Percentiles rank a stretch among this genome's conserved stretches.
These are phyloP conservation scores for Terana coerulea DNA, from an alignment of 768 basidiomycete genomes.

Conservation along the genomic window DNA sequence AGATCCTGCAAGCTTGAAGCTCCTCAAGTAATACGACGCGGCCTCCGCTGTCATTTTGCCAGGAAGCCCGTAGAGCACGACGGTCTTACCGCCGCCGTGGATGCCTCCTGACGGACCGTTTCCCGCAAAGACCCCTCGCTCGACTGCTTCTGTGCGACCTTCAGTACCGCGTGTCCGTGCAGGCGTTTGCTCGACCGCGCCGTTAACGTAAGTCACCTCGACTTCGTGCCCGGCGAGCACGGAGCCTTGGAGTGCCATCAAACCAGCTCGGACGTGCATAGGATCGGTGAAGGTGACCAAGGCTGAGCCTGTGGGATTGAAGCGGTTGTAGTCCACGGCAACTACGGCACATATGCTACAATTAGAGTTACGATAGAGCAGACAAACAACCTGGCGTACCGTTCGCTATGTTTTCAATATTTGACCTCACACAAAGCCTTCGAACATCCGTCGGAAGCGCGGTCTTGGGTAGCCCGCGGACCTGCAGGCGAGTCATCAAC, in stretches of 20 bases:
- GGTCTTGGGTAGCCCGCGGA: constrained; percentile 48
- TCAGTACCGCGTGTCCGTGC: constrained; percentile 34
- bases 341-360: constrained; percentile 43
- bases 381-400: constrained; percentile 17
- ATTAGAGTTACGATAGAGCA: background rate
- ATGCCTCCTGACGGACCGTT: constrained; percentile 53
- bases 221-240: constrained; percentile 44
- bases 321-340: constrained; percentile 54
- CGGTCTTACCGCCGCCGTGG: constrained; percentile 44
- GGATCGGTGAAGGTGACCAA: constrained; percentile 50
- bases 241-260: constrained; percentile 40
- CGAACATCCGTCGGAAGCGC: constrained; percentile 53
- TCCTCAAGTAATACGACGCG: constrained; percentile 39
- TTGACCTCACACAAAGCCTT: constrained; percentile 32
- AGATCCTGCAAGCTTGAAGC: constrained; percentile 38
- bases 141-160: constrained; percentile 37
- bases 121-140: constrained; percentile 32
- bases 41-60: constrained; percentile 35
- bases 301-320: constrained; percentile 57
- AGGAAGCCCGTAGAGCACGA: constrained; percentile 61
- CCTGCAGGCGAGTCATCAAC: constrained; percentile 46
- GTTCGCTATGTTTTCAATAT: constrained; percentile 21
- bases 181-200: constrained; percentile 14
- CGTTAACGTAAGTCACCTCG: constrained; percentile 28
- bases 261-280: constrained; percentile 38